Evolutionary conservation across 805 yeast species (phyloP).

Genomic region (Nakazawaea holstii): DNA sequence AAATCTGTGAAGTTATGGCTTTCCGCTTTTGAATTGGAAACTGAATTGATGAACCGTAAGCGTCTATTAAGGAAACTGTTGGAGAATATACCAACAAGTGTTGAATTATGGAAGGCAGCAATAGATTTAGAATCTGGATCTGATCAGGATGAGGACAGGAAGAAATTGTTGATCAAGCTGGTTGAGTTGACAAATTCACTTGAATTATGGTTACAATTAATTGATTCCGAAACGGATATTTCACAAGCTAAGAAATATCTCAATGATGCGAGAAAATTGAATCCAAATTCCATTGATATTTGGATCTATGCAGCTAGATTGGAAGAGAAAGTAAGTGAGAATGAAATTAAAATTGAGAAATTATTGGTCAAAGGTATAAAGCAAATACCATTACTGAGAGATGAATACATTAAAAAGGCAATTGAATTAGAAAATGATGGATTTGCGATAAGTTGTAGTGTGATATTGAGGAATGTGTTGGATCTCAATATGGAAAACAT

Average conservation of each 20-base stretch:
- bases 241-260: conserved; percentile 49
- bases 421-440: conserved; percentile 43
- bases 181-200: conserved; percentile 61
- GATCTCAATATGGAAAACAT: conserved; percentile 22
- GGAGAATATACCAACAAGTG: conserved; percentile 53
- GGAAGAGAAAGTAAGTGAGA: conserved; percentile 48
- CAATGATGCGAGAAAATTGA: conserved; percentile 52
- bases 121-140: conserved; percentile 49
- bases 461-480: conserved; percentile 43
- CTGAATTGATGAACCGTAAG: conserved; percentile 44
- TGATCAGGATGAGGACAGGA: conserved; percentile 33
- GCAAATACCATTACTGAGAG: conserved; percentile 32
- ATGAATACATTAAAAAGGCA: conserved; percentile 56
- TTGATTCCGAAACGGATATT: conserved; percentile 36
- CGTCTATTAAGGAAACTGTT: conserved; percentile 67
- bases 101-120: conserved; percentile 62
- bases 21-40: conserved; percentile 63
- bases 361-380: conserved; percentile 44
- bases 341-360: conserved; percentile 39
- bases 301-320: conserved; percentile 70
- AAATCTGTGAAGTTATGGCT: conserved; percentile 66
- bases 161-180: conserved; percentile 57
- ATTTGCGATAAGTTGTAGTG: conserved; percentile 41
- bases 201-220: conserved; percentile 59
- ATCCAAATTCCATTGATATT: conserved; percentile 43